A percentile compares a stretch with the other conserved stretches of the same genome.
Evolutionary conservation across 768 basidiomycete genomes (phyloP).

Genomic region (Dentipellis fragilis): DNA sequence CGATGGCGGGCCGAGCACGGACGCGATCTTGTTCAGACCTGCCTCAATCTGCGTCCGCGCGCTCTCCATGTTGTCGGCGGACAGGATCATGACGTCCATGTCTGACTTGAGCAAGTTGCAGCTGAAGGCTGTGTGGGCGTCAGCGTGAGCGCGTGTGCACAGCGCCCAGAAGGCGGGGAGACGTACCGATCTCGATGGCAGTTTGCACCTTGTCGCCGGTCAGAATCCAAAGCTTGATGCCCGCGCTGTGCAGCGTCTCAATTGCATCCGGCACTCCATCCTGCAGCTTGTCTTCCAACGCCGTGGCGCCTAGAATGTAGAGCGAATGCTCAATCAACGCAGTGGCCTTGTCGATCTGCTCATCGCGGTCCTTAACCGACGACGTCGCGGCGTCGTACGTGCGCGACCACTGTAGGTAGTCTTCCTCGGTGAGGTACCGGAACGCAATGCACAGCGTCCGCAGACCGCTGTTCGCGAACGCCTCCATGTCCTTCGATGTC

Average conservation of each 20-base stretch:
- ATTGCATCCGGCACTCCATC: constrained; percentile 97
- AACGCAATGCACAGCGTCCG: constrained; percentile 88
- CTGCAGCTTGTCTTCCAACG: constrained; percentile 94
- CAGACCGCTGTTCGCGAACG: constrained; percentile 87
- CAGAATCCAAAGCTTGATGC: constrained; percentile 97
- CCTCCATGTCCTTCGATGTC: constrained; percentile 83
- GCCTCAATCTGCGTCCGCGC: constrained; percentile 84
- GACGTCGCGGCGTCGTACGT: constrained; percentile 77
- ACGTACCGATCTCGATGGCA: constrained; percentile 84
- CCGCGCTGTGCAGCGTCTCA: constrained; percentile 80
- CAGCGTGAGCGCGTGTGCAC: neutral
- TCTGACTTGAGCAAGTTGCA: constrained; percentile 90
- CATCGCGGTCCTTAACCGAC: constrained; percentile 72
- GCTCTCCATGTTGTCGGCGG: constrained; percentile 66
- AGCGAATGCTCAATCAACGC: constrained; percentile 77
- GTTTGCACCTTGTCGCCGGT: constrained; percentile 99
- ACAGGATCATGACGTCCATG: constrained; percentile 97
- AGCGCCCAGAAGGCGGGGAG: neutral
- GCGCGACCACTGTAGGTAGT: constrained; percentile 75
- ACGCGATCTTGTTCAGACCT: constrained; percentile 90
- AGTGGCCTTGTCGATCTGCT: constrained; percentile 83
- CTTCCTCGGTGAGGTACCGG: constrained; percentile 67
- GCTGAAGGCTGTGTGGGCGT: constrained; percentile 47
- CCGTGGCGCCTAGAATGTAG: constrained; percentile 86
- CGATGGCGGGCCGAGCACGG: constrained; percentile 67